These are phyloP conservation scores for Podospora australis DNA, from an alignment of 495 filamentous ascomycete genomes.

Conservation along the genomic window DNA sequence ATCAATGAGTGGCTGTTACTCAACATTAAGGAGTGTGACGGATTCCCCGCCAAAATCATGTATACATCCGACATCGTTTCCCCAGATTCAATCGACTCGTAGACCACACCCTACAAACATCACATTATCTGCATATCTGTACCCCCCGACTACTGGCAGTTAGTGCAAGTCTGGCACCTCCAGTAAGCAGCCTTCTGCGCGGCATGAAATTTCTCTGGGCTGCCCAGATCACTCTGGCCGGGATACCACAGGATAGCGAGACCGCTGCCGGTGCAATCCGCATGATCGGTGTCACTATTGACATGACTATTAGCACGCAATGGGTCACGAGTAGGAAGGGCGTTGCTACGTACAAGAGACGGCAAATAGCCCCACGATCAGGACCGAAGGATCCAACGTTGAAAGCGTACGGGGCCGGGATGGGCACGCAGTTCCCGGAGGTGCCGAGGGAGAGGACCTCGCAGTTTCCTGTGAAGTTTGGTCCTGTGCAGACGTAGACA, in stretches of 20 bases:
- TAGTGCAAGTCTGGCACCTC: neutral
- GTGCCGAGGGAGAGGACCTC: neutral
- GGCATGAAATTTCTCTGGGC: neutral
- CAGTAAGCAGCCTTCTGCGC: neutral
- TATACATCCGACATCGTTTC: too few relatives aligned
- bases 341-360: neutral
- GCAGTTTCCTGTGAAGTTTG: conserved; percentile 1
- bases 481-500: conserved; percentile 1
- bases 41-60: too few relatives aligned
- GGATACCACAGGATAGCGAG: neutral
- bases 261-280: neutral
- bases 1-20: too few relatives aligned
- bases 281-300: neutral
- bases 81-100: too few relatives aligned
- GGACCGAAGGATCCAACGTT: neutral
- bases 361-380: conserved; percentile 6
- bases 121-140: too few relatives aligned
- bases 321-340: too few relatives aligned
- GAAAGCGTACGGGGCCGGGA: neutral
- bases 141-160: neutral
- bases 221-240: neutral
- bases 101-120: too few relatives aligned
- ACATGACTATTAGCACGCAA: too few relatives aligned
- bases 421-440: neutral
- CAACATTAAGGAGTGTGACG: too few relatives aligned